Percentiles rank a stretch among this genome's conserved stretches.
These are phyloP conservation scores for Penicillium fuscoglaucum DNA, from an alignment of 2,329 filamentous ascomycete genomes.

Conservation along the genomic window DNA sequence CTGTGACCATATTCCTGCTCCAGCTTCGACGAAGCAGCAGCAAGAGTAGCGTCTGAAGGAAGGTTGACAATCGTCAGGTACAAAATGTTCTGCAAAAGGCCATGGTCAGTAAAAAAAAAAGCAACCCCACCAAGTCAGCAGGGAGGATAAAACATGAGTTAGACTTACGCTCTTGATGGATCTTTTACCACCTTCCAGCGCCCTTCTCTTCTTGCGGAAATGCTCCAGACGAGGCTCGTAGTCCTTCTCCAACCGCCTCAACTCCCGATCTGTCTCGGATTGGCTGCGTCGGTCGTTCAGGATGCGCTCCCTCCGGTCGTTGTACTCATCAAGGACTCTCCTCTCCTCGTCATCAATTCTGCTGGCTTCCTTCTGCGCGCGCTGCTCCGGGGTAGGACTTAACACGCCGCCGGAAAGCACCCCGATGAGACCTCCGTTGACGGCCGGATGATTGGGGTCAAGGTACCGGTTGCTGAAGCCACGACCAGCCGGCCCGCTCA, in stretches of 20 bases:
- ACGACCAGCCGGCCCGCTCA: neutral
- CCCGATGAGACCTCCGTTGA: constrained; percentile 48
- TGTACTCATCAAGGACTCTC: neutral
- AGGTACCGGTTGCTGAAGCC: constrained; percentile 49
- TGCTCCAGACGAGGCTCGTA: neutral
- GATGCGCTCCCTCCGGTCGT: neutral
- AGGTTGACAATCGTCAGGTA: neutral
- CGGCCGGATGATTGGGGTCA: constrained; percentile 53
- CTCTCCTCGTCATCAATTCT: neutral
- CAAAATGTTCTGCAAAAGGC: neutral
- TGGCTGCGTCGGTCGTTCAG: neutral
- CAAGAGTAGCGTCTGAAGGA: neutral
- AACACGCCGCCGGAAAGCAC: constrained; percentile 46
- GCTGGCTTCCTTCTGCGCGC: neutral
- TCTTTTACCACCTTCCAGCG: neutral
- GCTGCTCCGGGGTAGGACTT: neutral
- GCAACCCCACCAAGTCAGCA: neutral
- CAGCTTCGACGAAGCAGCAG: neutral
- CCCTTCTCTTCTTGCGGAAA: neutral
- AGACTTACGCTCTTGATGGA: neutral
- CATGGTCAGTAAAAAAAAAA: neutral
- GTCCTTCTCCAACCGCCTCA: neutral
- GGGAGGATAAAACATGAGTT: neutral
- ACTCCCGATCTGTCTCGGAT: neutral
- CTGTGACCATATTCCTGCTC: neutral